Base-by-base conservation (phyloP, 352 stramenopile species). In the Phytophthora cryptogea region DNA sequence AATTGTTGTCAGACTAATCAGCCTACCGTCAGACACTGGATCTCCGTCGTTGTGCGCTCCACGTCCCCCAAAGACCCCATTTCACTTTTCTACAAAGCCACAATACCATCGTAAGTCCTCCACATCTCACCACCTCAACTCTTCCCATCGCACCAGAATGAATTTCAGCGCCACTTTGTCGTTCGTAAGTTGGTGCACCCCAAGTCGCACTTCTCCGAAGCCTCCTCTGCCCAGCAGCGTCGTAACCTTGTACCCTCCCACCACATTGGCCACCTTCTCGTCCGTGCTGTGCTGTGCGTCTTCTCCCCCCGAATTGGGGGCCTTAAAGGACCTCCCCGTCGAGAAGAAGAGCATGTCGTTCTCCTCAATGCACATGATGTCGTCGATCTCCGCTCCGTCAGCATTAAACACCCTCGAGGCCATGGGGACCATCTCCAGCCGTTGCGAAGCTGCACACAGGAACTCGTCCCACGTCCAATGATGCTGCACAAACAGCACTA, bases 331-430 rank as follows among this genome's bases (percentile, higher is more conserved):
- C 16, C 70, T 77, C 0, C 83, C 84, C 1, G 83, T 88, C 3
- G 85, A 95, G 63, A 96, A 89, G 66, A 96, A 96, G 30, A 95
- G 78, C 69, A 94, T 94, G 70, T 94, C 88, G 59, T 91, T 88
- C 60, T 96, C 88, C 51, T 96, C 88, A 30, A 96, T 94, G 73
- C 85, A 90, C 88, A 95, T 96, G 63, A 93, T 87, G 68, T 96
- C 87, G 54, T 92, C 83, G 51, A 96, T 89, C 59, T 95, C 86
- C 14, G 86, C 83, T 39, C 86, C 85, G 42, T 95, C 85, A 3
- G 83, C 80, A 54, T 95, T 95, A 60, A 94, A 95, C 28, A 94
- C 80, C 6, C 80, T 68, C 44, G 86, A 94, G 0, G 84, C 83
- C 64, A 89, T 92, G 28, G 84, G 81, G 9, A 88, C 80, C 80